Evolutionary conservation across 176 grass and related monocot species (phyloP).

Genomic region (Oryza brachyantha): DNA sequence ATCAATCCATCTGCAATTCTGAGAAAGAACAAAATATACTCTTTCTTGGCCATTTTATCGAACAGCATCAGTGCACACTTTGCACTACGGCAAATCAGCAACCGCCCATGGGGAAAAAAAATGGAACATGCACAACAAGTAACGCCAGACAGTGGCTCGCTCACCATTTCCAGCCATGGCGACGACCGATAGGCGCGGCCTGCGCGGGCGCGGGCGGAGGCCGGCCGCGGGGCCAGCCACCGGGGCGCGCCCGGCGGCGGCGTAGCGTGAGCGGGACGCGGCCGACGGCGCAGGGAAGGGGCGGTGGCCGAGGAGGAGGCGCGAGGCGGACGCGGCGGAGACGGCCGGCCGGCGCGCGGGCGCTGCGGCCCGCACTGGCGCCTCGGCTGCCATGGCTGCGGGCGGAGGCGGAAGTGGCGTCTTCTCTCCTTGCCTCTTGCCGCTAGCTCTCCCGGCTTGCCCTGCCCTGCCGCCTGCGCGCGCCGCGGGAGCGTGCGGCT

Average conservation of each 20-base stretch:
- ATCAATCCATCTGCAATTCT: not conserved
- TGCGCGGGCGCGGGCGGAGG: slow-evolving; percentile 39
- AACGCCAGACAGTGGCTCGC: not conserved
- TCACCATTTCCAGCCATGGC: slow-evolving; percentile 79
- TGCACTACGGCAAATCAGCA: not conserved
- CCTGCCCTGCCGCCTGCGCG: slow-evolving; percentile 24
- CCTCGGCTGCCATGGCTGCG: slow-evolving; percentile 62
- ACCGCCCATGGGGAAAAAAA: not conserved
- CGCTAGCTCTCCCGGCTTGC: not conserved
- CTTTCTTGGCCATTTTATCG: slow-evolving; percentile 36
- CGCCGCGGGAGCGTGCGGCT: slow-evolving; percentile 17
- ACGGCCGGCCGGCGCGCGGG: slow-evolving; percentile 35
- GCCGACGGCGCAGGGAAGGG: slow-evolving; percentile 42
- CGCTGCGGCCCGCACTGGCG: slow-evolving; percentile 31
- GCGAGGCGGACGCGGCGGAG: slow-evolving; percentile 45
- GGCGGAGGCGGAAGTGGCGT: not conserved
- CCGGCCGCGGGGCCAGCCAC: slow-evolving; percentile 37
- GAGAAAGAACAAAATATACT: not conserved
- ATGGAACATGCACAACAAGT: not conserved
- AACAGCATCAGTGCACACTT: slow-evolving; percentile 22
- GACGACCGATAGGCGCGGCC: slow-evolving; percentile 54
- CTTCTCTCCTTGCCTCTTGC: not conserved
- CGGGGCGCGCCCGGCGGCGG: slow-evolving; percentile 27
- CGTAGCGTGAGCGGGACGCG: slow-evolving; percentile 20
- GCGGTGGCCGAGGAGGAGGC: slow-evolving; percentile 50